A percentile compares a stretch with the other conserved stretches of the same genome.
These are phyloP conservation scores for Coniochaeta sp. DNA, from an alignment of 2,329 filamentous ascomycete species.

Conservation along the genomic window DNA sequence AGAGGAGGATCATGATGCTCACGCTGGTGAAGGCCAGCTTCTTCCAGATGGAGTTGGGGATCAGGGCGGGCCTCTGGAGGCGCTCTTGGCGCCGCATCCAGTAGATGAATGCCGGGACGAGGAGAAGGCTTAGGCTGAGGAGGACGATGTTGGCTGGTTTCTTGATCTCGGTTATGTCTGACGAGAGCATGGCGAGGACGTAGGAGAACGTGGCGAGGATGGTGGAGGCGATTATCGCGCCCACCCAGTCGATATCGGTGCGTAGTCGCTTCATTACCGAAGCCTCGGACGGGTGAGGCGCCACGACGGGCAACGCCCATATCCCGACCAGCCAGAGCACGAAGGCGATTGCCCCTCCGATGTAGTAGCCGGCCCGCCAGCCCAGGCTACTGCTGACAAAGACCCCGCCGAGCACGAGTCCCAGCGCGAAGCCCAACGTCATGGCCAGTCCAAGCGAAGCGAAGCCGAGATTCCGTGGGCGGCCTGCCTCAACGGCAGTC, in stretches of 20 bases:
- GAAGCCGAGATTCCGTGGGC: conserved; percentile 31
- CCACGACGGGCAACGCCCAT: conserved; percentile 10
- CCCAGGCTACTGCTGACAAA: conserved; percentile 33
- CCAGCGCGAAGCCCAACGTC: conserved; percentile 41
- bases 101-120: conserved; percentile 39
- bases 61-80: conserved; percentile 39
- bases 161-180: conserved; percentile 23
- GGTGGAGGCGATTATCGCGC: conserved; percentile 35
- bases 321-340: conserved; percentile 23
- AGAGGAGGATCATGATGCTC: conserved; percentile 40
- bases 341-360: conserved; percentile 26
- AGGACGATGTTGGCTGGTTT: conserved; percentile 34
- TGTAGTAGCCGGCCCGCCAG: conserved; percentile 40
- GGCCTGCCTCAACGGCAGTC: conserved; percentile 19
- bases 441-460: conserved; percentile 35
- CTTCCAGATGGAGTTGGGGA: conserved; percentile 56
- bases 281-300: background rate
- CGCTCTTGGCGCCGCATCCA: conserved; percentile 44
- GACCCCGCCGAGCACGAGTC: conserved; percentile 40
- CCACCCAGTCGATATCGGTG: conserved; percentile 46
- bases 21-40: conserved; percentile 47
- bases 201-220: conserved; percentile 34
- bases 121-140: conserved; percentile 31
- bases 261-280: conserved; percentile 5
- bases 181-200: background rate